Percentiles rank a stretch among this genome's conserved stretches.
These are phyloP conservation scores for Hebeloma cylindrosporum DNA, from an alignment of 768 basidiomycete genomes.

Conservation along the genomic window DNA sequence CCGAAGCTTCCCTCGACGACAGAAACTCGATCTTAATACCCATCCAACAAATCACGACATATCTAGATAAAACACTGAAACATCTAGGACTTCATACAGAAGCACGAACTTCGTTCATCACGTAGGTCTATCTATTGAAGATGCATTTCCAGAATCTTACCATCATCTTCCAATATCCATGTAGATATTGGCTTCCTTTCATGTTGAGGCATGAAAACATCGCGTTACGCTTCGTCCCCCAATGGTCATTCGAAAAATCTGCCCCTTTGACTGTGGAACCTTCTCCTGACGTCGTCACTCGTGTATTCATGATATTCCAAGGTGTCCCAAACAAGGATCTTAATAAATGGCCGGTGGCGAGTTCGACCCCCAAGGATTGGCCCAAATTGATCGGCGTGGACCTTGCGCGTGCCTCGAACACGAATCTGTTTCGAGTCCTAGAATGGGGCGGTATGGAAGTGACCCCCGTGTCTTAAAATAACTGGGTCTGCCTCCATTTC, in stretches of 20 bases:
- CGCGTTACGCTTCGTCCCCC: slow-evolving; percentile 46
- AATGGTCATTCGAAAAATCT: slow-evolving; percentile 39
- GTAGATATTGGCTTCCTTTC: slow-evolving; percentile 45
- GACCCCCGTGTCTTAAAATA: neutral
- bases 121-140: slow-evolving; percentile 28
- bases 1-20: slow-evolving; percentile 19
- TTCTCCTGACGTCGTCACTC: slow-evolving; percentile 41
- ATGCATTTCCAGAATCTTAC: neutral
- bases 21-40: slow-evolving; percentile 32
- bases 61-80: slow-evolving; percentile 34
- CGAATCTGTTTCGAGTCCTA: slow-evolving; percentile 36
- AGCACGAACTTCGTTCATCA: slow-evolving; percentile 39
- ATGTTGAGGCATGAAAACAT: slow-evolving; percentile 39
- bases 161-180: neutral
- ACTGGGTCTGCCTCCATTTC: neutral
- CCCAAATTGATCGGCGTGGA: slow-evolving; percentile 35
- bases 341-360: slow-evolving; percentile 27
- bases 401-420: slow-evolving; percentile 23
- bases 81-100: slow-evolving; percentile 40
- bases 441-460: slow-evolving; percentile 54
- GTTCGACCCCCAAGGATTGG: slow-evolving; percentile 27
- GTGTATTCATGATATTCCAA: slow-evolving; percentile 49
- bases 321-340: slow-evolving; percentile 29
- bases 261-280: slow-evolving; percentile 40
- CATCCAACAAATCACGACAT: slow-evolving; percentile 26